A percentile compares a stretch with the other conserved stretches of the same genome.
These are phyloP conservation scores for Zygosaccharomyces gambellarensis DNA, from an alignment of 805 yeast species.

Conservation along the genomic window DNA sequence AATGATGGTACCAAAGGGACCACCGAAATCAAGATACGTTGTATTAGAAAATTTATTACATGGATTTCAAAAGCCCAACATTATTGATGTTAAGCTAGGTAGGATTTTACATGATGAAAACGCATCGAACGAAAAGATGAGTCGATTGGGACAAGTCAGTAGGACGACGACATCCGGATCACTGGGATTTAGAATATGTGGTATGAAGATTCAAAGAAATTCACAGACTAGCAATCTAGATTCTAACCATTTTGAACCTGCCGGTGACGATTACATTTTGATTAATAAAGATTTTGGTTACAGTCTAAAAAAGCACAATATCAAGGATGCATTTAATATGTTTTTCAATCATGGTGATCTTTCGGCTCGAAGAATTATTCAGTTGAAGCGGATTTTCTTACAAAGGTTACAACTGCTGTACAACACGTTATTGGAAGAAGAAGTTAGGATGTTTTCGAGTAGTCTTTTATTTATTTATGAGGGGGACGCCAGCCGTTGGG, in stretches of 20 bases:
- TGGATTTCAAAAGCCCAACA: conserved; percentile 61
- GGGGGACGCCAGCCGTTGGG: conserved; percentile 56
- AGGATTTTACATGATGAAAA: conserved; percentile 58
- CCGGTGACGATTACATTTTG: conserved; percentile 41
- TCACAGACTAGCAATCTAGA: conserved; percentile 18
- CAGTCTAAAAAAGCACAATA: conserved; percentile 40
- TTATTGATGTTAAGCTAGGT: conserved; percentile 84
- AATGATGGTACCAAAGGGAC: conserved; percentile 1
- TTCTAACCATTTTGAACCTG: conserved; percentile 14
- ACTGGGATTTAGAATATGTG: conserved; percentile 75
- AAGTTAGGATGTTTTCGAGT: conserved; percentile 63
- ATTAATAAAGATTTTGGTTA: conserved; percentile 75
- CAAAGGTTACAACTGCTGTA: conserved; percentile 62
- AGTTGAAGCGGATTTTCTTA: conserved; percentile 43
- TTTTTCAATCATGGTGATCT: conserved; percentile 42
- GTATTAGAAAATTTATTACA: conserved; percentile 67
- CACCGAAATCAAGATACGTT: conserved; percentile 35
- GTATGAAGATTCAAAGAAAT: conserved; percentile 58
- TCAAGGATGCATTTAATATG: conserved; percentile 42
- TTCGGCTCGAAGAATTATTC: conserved; percentile 31
- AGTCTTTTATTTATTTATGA: conserved; percentile 74
- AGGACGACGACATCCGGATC: conserved; percentile 74
- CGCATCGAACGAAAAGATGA: conserved; percentile 54
- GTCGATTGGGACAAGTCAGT: conserved; percentile 61
- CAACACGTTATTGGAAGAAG: conserved; percentile 57